phyloP scores from a whole-genome alignment of 2,329 filamentous ascomycete species.

The Rhynchosporium agropyri region DNA sequence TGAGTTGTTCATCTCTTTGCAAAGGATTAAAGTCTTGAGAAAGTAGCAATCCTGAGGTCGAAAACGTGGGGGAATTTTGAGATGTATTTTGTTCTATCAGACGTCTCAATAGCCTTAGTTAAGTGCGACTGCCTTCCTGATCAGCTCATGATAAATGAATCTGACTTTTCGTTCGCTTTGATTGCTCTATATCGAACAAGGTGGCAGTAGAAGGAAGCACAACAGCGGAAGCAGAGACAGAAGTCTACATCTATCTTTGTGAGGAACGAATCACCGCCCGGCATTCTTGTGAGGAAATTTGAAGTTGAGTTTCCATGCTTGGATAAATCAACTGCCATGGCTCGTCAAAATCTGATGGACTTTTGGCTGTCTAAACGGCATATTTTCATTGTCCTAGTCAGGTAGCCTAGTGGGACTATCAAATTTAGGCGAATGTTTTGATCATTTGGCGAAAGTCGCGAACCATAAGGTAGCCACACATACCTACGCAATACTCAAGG shows the following conservation, averaged over 20 bases:
- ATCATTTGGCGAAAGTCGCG: conserved; percentile 1
- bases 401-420: background rate
- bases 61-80: conserved; percentile 15
- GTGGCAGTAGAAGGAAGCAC: background rate
- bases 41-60: conserved; percentile 17
- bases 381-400: conserved; percentile 1
- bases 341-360: background rate
- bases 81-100: conserved; percentile 22
- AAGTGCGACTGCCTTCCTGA: conserved; percentile 10
- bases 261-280: too few species aligned
- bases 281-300: background rate
- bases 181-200: background rate
- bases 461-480: background rate
- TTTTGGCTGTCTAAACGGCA: background rate
- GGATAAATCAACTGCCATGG: conserved; percentile 16
- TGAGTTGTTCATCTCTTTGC: conserved; percentile 36
- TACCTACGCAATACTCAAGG: background rate
- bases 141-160: background rate
- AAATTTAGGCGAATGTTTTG: conserved; percentile 10
- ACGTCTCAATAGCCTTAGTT: conserved; percentile 7
- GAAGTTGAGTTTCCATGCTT: conserved; percentile 11
- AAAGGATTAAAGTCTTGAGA: conserved; percentile 12
- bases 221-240: background rate
- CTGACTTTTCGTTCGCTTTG: background rate
- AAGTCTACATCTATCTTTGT: conserved; percentile 7